phyloP scores from a whole-genome alignment of 1,284 basidiomycete genomes.

The Cryptococcus sp. region DNA sequence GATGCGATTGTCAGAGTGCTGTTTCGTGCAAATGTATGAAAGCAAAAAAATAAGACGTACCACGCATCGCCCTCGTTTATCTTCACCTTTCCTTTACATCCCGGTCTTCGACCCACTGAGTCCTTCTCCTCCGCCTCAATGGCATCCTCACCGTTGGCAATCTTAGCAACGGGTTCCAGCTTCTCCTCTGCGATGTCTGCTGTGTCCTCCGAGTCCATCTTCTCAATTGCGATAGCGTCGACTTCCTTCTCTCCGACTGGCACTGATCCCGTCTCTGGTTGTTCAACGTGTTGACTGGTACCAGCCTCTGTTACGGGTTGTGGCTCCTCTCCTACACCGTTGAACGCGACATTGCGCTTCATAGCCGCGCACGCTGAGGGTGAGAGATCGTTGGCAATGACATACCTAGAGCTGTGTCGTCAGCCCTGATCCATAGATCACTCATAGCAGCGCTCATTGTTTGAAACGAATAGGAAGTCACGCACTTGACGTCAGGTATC shows the following conservation, averaged over 20 bases:
- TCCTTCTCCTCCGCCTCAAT: constrained; percentile 16
- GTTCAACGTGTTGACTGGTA: not conserved
- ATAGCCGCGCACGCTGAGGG: constrained; percentile 82
- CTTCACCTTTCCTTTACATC: constrained; percentile 64
- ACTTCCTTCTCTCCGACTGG: constrained; percentile 24
- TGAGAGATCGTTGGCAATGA: constrained; percentile 93
- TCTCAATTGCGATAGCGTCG: constrained; percentile 3
- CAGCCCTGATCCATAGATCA: not conserved
- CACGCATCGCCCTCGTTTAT: constrained; percentile 93
- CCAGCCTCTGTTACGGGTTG: constrained; percentile 8
- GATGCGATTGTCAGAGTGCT: not conserved
- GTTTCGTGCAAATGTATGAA: not conserved
- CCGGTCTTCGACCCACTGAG: constrained; percentile 43
- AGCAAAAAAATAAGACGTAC: constrained; percentile 56
- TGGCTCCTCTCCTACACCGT: constrained; percentile 63
- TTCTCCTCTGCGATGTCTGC: constrained; percentile 22
- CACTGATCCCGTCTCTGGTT: constrained; percentile 4
- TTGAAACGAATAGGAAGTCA: not conserved
- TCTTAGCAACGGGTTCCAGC: constrained; percentile 17
- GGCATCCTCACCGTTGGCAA: constrained; percentile 11
- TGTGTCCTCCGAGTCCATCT: constrained; percentile 24
- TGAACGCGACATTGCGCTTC: constrained; percentile 83
- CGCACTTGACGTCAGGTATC: constrained; percentile 83
- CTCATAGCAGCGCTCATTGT: not conserved
- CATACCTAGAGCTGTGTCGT: constrained; percentile 60